These are phyloP conservation scores for Agaricus blazei DNA, from an alignment of 768 basidiomycete genomes.

Conservation along the genomic window DNA sequence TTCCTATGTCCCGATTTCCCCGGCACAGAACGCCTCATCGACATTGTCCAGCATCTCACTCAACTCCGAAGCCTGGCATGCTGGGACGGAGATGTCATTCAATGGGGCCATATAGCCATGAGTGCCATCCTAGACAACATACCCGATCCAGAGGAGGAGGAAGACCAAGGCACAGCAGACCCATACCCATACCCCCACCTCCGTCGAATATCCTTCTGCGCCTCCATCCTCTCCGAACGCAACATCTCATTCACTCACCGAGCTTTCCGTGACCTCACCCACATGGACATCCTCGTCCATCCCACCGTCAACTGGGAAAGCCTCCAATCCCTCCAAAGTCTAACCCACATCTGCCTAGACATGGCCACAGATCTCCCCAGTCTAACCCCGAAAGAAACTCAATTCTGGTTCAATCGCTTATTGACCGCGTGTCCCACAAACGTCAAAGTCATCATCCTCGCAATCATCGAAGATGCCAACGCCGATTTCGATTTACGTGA, in stretches of 20 bases:
- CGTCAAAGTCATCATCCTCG: constrained; percentile 4
- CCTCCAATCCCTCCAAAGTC: not conserved
- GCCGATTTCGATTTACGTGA: constrained; percentile 7
- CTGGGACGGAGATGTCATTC: not conserved
- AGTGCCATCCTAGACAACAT: not conserved
- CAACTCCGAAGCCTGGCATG: constrained; percentile 5
- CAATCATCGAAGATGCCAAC: not conserved
- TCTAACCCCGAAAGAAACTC: not conserved
- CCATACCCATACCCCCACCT: constrained; percentile 1
- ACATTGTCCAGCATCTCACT: not conserved
- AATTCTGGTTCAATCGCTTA: constrained; percentile 1
- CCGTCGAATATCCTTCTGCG: constrained; percentile 8
- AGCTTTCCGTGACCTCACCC: constrained; percentile 1
- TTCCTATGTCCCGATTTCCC: constrained; percentile 1
- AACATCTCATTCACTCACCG: constrained; percentile 2
- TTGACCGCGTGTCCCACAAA: not conserved
- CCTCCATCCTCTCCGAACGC: not conserved
- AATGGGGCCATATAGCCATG: not conserved
- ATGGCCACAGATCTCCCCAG: not conserved
- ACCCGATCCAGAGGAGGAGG: not conserved
- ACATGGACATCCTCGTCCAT: constrained; percentile 7
- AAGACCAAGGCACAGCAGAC: not conserved
- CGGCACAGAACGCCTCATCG: not conserved
- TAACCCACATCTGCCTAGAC: constrained; percentile 7
- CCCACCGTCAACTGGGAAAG: constrained; percentile 4